Percentiles rank a stretch among this genome's conserved stretches.
Evolutionary conservation across 2,329 filamentous ascomycete species (phyloP).

Genomic region (Sclerotiophoma versabilis): DNA sequence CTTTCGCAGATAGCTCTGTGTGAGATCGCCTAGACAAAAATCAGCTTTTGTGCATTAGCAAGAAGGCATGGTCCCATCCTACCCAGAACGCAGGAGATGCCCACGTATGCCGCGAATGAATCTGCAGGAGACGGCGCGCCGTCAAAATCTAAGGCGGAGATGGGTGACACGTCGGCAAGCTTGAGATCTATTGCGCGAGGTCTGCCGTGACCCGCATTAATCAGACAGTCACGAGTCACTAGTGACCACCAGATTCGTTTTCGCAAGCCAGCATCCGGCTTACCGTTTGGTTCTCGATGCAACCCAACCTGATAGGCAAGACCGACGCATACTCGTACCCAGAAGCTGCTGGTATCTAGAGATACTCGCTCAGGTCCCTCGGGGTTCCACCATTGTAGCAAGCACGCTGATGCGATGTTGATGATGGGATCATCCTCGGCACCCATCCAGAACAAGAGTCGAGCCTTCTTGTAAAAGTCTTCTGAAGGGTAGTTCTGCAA

Average conservation of each 20-base stretch:
- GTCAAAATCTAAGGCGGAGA: slow-evolving; percentile 48
- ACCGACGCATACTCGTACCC: slow-evolving; percentile 53
- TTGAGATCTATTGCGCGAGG: slow-evolving; percentile 52
- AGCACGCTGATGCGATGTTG: slow-evolving; percentile 48
- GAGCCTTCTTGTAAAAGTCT: slow-evolving; percentile 45
- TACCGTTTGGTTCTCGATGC: slow-evolving; percentile 51
- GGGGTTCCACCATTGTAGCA: slow-evolving; percentile 55
- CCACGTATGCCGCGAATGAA: slow-evolving; percentile 50
- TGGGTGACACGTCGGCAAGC: slow-evolving; percentile 50
- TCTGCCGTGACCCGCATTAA: slow-evolving; percentile 51
- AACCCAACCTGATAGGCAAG: slow-evolving; percentile 55
- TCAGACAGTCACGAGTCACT: slow-evolving; percentile 52
- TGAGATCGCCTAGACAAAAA: slow-evolving; percentile 43
- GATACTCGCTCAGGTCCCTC: slow-evolving; percentile 52
- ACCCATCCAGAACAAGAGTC: slow-evolving; percentile 45
- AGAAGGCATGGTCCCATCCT: background rate
- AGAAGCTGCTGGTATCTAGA: slow-evolving; percentile 55
- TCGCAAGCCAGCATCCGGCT: slow-evolving; percentile 46
- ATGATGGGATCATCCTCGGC: slow-evolving; percentile 50
- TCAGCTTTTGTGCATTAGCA: background rate
- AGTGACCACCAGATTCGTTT: slow-evolving; percentile 55
- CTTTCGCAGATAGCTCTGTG: slow-evolving; percentile 49
- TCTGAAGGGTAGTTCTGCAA: slow-evolving; percentile 41
- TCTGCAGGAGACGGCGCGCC: slow-evolving; percentile 37
- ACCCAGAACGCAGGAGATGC: slow-evolving; percentile 50